phyloP scores from a whole-genome alignment of 2,329 filamentous ascomycete species.

The Fusarium virguliforme region DNA sequence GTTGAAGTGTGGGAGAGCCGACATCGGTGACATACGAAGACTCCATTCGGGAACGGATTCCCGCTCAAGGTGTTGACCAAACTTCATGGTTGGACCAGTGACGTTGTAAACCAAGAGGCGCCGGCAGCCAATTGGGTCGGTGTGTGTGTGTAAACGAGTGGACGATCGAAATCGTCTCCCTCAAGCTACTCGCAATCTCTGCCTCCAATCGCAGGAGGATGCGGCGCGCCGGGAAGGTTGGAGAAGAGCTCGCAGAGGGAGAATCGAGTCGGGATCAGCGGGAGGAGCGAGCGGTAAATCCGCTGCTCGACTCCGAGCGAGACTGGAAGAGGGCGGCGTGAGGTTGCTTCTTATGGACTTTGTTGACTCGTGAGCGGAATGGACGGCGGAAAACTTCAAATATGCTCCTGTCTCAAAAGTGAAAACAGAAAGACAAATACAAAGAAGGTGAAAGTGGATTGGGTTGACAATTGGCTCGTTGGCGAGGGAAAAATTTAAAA shows the following conservation, averaged over 20 bases:
- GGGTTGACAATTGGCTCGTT: slow-evolving; percentile 13
- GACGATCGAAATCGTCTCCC: slow-evolving; percentile 16
- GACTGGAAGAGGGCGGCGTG: slow-evolving; percentile 8
- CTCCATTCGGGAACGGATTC: slow-evolving; percentile 88
- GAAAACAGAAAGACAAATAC: slow-evolving; percentile 6
- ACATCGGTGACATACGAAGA: slow-evolving; percentile 69
- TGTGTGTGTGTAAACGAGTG: slow-evolving; percentile 8
- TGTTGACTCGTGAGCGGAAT: slow-evolving; percentile 32
- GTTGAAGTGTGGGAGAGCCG: neutral
- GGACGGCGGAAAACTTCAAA: slow-evolving; percentile 9
- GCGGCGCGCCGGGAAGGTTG: slow-evolving; percentile 18
- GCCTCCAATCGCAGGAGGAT: slow-evolving; percentile 2
- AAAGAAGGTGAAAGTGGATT: neutral
- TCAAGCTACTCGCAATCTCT: slow-evolving; percentile 21
- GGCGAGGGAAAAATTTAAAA: slow-evolving; percentile 12
- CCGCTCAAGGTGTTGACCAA: slow-evolving; percentile 73
- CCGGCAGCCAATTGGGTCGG: slow-evolving; percentile 17
- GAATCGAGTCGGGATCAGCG: slow-evolving; percentile 24
- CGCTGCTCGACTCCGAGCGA: slow-evolving; percentile 31
- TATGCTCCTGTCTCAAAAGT: slow-evolving; percentile 10
- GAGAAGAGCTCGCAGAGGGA: slow-evolving; percentile 25
- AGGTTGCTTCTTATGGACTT: slow-evolving; percentile 27
- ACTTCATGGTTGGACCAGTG: slow-evolving; percentile 56
- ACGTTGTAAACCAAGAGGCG: slow-evolving; percentile 1
- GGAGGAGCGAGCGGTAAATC: slow-evolving; percentile 32